phyloP scores from a whole-genome alignment of 108 stramenopile species.

The Discostella stelligeroides region DNA sequence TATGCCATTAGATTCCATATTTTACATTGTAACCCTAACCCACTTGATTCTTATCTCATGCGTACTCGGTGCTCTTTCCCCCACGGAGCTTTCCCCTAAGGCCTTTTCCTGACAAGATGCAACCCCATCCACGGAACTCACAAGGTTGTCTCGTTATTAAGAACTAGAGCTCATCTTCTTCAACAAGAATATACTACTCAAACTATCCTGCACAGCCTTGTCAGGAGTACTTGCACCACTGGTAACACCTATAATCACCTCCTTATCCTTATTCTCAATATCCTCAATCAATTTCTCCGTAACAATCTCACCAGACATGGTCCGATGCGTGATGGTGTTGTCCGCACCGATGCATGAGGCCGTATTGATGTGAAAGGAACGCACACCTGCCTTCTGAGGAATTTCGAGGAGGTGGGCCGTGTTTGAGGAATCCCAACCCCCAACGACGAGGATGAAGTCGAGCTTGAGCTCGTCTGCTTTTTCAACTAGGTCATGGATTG shows the following conservation, averaged over 20 bases:
- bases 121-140: too few relatives aligned
- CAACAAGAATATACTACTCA: constrained; percentile 86
- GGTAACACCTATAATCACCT: constrained; percentile 91
- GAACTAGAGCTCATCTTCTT: constrained; percentile 56
- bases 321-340: constrained; percentile 89
- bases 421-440: constrained; percentile 98
- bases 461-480: constrained; percentile 64
- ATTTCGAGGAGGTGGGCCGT: constrained; percentile 96
- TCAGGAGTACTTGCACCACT: constrained; percentile 97
- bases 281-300: constrained; percentile 81
- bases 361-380: constrained; percentile 93
- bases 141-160: too few relatives aligned
- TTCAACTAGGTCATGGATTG: constrained; percentile 89
- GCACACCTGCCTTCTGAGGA: constrained; percentile 78
- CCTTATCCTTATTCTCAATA: constrained; percentile 55
- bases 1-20: too few relatives aligned
- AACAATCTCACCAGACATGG: constrained; percentile 81
- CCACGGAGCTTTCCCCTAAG: too few relatives aligned
- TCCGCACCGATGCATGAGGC: constrained; percentile 88
- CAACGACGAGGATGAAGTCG: constrained; percentile 96
- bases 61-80: too few relatives aligned
- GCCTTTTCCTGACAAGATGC: too few relatives aligned
- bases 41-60: too few relatives aligned
- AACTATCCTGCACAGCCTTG: constrained; percentile 83
- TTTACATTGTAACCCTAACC: too few relatives aligned